A percentile compares a stretch with the other conserved stretches of the same genome.
These are phyloP conservation scores for Tricholoma matsutake DNA, from an alignment of 768 basidiomycete species.

Conservation along the genomic window DNA sequence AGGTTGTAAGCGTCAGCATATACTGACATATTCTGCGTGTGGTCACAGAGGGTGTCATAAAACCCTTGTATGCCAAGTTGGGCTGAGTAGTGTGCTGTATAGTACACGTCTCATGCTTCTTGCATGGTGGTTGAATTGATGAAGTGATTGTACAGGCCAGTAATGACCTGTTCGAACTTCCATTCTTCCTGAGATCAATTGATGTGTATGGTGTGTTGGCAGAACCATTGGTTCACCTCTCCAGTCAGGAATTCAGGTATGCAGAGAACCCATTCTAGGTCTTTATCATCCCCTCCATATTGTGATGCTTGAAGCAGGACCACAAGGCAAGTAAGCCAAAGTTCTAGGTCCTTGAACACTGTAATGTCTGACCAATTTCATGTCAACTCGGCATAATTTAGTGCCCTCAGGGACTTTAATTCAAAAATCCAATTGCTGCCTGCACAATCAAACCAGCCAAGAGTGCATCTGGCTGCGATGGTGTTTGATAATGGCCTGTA, in stretches of 20 bases:
- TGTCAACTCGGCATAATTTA: not conserved
- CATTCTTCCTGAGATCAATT: not conserved
- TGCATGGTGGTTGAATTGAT: not conserved
- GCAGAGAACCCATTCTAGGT: not conserved
- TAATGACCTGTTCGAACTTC: not conserved
- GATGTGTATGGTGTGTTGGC: not conserved
- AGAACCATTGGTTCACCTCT: not conserved
- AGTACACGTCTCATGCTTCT: not conserved
- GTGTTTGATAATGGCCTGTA: not conserved
- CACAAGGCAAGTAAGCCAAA: not conserved
- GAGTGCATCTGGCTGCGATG: not conserved
- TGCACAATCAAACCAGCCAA: not conserved
- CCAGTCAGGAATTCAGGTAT: not conserved
- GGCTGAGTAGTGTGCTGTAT: not conserved
- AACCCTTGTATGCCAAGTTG: constrained; percentile 9
- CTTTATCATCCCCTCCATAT: not conserved
- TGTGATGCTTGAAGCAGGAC: not conserved
- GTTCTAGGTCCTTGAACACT: not conserved
- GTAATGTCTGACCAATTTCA: not conserved
- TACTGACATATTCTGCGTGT: constrained; percentile 10
- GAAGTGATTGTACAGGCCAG: not conserved
- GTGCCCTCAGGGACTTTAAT: not conserved
- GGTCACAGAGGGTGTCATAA: constrained; percentile 6
- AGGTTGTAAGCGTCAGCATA: constrained; percentile 11
- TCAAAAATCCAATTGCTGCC: not conserved